These are phyloP conservation scores for Xylaria sp. DNA, from an alignment of 2,329 filamentous ascomycete species.

Conservation along the genomic window DNA sequence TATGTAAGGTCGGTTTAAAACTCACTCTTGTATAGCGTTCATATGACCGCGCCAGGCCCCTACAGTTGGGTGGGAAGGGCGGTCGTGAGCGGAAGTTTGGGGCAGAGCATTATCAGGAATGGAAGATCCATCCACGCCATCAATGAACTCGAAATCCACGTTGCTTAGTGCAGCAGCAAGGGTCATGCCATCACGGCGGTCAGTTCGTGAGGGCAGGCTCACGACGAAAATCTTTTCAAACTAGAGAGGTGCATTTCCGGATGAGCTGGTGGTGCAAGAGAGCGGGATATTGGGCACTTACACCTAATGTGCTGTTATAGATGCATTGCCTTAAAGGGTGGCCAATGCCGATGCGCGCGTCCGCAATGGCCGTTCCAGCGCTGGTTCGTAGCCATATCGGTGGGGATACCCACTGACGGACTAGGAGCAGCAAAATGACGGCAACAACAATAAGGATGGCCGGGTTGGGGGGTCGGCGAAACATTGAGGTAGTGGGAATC, in stretches of 20 bases:
- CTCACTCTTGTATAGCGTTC: constrained; percentile 32
- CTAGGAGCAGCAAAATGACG: background rate
- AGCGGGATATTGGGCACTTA: background rate
- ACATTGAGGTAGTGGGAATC: background rate
- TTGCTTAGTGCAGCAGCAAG: constrained; percentile 45
- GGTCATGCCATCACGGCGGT: constrained; percentile 33
- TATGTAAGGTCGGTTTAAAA: background rate
- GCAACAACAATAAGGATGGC: background rate
- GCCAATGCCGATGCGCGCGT: too few species aligned
- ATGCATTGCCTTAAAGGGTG: background rate
- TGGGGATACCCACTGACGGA: background rate
- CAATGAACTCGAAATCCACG: constrained; percentile 44
- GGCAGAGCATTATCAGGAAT: constrained; percentile 35
- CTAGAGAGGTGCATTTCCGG: background rate
- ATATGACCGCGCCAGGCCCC: constrained; percentile 42
- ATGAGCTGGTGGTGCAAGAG: background rate
- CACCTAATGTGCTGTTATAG: constrained; percentile 16
- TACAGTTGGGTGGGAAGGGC: constrained; percentile 21
- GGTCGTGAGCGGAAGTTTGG: constrained; percentile 18
- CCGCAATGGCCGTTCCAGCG: too few species aligned
- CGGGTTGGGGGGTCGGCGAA: background rate
- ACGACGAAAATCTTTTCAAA: constrained; percentile 19
- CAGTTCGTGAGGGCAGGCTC: constrained; percentile 6
- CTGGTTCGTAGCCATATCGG: background rate
- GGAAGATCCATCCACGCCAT: constrained; percentile 40